Base-by-base conservation (phyloP, 441 rosid genomes). In the Hura crepitans region DNA sequence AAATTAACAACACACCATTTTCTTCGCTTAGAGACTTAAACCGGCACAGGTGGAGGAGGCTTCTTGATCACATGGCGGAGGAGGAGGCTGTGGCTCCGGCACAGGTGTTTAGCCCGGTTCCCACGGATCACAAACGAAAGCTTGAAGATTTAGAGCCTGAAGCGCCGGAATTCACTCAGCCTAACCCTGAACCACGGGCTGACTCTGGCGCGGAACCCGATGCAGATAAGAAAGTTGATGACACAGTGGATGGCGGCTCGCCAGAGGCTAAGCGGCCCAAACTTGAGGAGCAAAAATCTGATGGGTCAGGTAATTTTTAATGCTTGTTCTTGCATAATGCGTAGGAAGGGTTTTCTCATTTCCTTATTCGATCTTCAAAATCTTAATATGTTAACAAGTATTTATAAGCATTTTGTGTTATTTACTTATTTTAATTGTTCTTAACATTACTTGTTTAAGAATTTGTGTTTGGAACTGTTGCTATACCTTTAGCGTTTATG, bases 61-160 rank as follows among this genome's bases (percentile, higher is more conserved):
- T n/a, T n/a, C n/a, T n/a, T n/a, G n/a, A n/a, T n/a, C n/a, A n/a
- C n/a, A 56, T 56, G 61, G 60, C 35, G 18, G 61, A 56, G 61
- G 61, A 56, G 25, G 35, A 28, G 30, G 35, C 28, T 56, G 33
- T 15, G 35, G 61, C 61, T 5, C 61, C 61, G 7, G 18, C 61
- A 12, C 7, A 18, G 3, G 61, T 12, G 30, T 2, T 77, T 13
- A 35, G 45, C 65, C 78, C 86, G 0, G 75, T 74, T 13, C 77
- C 83, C 0, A 62, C 83, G 56, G 96, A 91, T 79, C 87, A 78
- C 80, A 93, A 93, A 76, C 85, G 98, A 65, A 93, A 91, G 84
- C 87, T 89, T 50, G 86, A 85, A 2, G 83, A 81, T 35, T 65
- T 85, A 45, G 92, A 86, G 70, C 62, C 80, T 4, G 82, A 77